These are phyloP conservation scores for Mortierella claussenii DNA, from an alignment of 192 early-diverging fungal genomes.

Conservation along the genomic window DNA sequence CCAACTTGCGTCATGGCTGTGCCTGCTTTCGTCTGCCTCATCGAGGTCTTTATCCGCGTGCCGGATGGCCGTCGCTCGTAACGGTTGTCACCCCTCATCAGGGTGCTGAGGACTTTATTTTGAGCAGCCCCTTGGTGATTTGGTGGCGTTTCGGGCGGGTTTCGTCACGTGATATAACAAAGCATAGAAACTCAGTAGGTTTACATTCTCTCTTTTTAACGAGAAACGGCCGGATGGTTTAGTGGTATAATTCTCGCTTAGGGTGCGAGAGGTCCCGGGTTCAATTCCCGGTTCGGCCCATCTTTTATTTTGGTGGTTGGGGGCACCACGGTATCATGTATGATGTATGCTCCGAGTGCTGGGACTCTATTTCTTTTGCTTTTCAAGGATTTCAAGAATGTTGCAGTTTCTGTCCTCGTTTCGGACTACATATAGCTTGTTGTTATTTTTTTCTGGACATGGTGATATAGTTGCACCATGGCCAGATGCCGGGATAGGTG, in stretches of 20 bases:
- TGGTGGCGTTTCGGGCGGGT: too few relatives aligned
- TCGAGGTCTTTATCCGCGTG: too few relatives aligned
- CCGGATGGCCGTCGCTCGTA: too few relatives aligned
- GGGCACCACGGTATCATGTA: not conserved
- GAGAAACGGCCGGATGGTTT: constrained; percentile 54
- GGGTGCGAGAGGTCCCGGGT: constrained; percentile 83
- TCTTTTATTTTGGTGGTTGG: not conserved
- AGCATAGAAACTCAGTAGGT: too few relatives aligned
- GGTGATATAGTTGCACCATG: too few relatives aligned
- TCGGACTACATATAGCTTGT: not conserved
- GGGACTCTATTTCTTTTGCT: not conserved
- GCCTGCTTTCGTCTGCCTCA: too few relatives aligned
- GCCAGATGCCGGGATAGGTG: too few relatives aligned
- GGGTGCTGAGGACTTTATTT: too few relatives aligned
- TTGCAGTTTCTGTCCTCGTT: not conserved
- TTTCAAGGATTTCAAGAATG: not conserved
- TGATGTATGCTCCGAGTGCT: not conserved
- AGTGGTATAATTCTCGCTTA: constrained; percentile 78
- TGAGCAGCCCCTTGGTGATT: too few relatives aligned
- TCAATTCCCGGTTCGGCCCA: constrained; percentile 57
- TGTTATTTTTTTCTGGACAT: too few relatives aligned
- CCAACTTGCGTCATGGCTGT: too few relatives aligned
- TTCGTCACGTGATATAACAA: not conserved
- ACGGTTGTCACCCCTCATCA: too few relatives aligned
- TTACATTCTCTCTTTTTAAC: not conserved